Base-by-base conservation (phyloP, 2,329 filamentous ascomycete species). In the Ceratocystis cacaofunesta region DNA sequence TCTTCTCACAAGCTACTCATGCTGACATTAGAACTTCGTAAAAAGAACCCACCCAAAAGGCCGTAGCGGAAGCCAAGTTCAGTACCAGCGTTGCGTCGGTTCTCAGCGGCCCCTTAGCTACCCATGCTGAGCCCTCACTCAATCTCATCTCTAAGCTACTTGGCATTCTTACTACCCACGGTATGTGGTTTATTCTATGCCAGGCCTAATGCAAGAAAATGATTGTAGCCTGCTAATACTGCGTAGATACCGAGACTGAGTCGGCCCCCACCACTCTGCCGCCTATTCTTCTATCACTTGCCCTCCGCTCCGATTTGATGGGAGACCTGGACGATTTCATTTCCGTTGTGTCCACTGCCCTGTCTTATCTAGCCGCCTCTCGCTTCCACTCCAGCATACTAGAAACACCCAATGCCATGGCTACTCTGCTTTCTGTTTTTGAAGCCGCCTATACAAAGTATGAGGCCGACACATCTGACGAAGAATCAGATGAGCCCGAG, bases 91-190 rank as follows among this genome's bases (percentile, higher is more conserved):
- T 86, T 44, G 73, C 83, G 46, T 71, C 75, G 10, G 75, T 85
- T 17, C 73, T 85, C 17, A 75, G 76, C 0, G 76, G 78, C 1
- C 76, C 79, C 0, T 75, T 75, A 5, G 71, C 81, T 22, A 71
- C 73, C 19, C 70, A 77, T 30, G 77, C 74, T 62, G 73, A 74
- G 55, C 72, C 76, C 2, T 76, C 80, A 36, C 72, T 85, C 41
- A 75, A 75, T 55, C 78, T 84, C 68, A 77, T 82, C 65, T 82
- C 79, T 76, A 85, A 82, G 71, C 77, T 85, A 22, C 72, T 86
- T 2, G 77, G 77, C 22, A 74, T 86, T 17, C 75, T 86, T 3
- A 75, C 79, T 19, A 74, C 73, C 1, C 81, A 84, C 71, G 75
- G 79, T 80, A 72, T 57, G 72, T 65, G 32, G 25, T 15, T n/a